Base-by-base conservation (phyloP, 2,329 filamentous ascomycete species). In the Cercospora berteroae region DNA sequence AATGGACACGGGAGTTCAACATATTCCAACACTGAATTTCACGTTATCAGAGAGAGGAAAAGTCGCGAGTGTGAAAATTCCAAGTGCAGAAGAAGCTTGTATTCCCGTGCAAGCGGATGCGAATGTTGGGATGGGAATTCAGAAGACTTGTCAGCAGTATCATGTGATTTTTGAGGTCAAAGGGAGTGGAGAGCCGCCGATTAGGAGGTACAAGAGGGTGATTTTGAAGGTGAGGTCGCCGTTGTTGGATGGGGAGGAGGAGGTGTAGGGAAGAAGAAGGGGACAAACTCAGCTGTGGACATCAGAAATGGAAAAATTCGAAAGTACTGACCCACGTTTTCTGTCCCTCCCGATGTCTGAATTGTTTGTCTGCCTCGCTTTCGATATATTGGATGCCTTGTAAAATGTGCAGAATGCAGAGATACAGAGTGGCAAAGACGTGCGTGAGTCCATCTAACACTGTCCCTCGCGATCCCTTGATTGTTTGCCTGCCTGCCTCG, bases 141-240 rank as follows among this genome's bases (percentile, higher is more conserved):
- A 61, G 16, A 61, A 61, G 9, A 48, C 59, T 9, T 59, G 62
- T 25, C 66, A 68, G 27, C 18, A 60, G 36, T 50, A 63, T 39
- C 66, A 65, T 36, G 44, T 65, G 1, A 60, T 65, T 20, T 39
- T 65, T 12, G 66, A 68, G 20, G 65, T 67, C 0, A 65, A 27
- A 10, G 62, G 64, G 29, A 48, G 27, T n/a, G 66, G 66, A 10
- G 8, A 23, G 16, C 66, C 63, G 39, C 66, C 66, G 20, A 42
- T 68, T 25, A 42, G 44, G 42, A 59, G 63, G 18, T 65, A 65
- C 20, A 65, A 63, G 39, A 44, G 66, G 33, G 59, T 60, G 6
- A 42, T 61, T 5, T 31, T 61, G 39, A 61, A 61, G 36, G 39
- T 61, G 39, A 42, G 27, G 4, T 61, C 42, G 42, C 59, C 59